Percentiles rank a stretch among this genome's conserved stretches.
Conservation (phyloP, 495 filamentous ascomycete species). For the Friedmanniomyces simplex region DNA sequence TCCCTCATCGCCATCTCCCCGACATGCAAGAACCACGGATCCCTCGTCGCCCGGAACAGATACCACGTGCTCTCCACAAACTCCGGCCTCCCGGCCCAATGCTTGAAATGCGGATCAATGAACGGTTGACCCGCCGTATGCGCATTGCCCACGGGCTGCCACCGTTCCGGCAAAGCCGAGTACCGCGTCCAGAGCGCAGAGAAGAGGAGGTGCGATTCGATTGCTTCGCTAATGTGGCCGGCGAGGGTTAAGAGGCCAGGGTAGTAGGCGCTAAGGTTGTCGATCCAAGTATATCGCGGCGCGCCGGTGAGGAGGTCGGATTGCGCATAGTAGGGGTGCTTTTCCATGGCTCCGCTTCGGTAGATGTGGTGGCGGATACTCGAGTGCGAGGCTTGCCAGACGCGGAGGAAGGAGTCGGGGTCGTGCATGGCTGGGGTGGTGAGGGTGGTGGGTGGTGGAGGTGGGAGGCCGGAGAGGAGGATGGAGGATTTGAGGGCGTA, state of each 20-base stretch:
- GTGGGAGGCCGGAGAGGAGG: constrained; percentile 56
- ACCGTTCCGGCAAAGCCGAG: constrained; percentile 83
- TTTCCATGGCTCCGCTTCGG: constrained; percentile 47
- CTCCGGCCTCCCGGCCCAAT: constrained; percentile 92
- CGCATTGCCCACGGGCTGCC: constrained; percentile 37
- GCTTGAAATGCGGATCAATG: constrained; percentile 76
- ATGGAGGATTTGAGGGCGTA: constrained; percentile 93
- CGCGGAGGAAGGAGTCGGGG: constrained; percentile 63
- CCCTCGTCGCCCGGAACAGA: constrained; percentile 80
- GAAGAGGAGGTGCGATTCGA: constrained; percentile 76
- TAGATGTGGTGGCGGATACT: constrained; percentile 80
- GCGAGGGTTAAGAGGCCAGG: constrained; percentile 80
- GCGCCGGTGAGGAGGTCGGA: constrained; percentile 80
- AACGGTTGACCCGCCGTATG: constrained; percentile 55
- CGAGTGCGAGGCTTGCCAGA: constrained; percentile 76
- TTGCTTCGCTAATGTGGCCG: constrained; percentile 82
- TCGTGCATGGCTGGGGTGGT: constrained; percentile 2
- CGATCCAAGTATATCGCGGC: constrained; percentile 77
- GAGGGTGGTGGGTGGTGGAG: background rate
- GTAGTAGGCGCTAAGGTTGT: constrained; percentile 90
- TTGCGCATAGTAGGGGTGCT: constrained; percentile 85
- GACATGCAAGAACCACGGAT: constrained; percentile 92
- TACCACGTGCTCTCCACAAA: constrained; percentile 95
- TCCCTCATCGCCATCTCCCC: constrained; percentile 92
- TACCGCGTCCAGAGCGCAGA: constrained; percentile 92